These are phyloP conservation scores for Metarhizium robertsii DNA, from an alignment of 2,329 filamentous ascomycete species.

Conservation along the genomic window DNA sequence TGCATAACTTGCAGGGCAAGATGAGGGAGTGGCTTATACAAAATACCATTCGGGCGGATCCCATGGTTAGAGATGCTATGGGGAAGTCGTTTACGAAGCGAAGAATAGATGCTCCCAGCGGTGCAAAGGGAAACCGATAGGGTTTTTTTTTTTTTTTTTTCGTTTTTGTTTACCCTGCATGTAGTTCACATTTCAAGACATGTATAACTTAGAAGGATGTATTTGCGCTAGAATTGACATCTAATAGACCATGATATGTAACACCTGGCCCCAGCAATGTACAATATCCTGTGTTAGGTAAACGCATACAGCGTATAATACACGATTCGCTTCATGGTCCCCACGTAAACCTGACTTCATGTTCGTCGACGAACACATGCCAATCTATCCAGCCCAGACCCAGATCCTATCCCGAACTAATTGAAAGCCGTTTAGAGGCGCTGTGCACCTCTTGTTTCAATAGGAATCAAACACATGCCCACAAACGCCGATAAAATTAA, in stretches of 20 bases:
- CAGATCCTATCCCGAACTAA: not conserved
- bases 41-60: constrained; percentile 71
- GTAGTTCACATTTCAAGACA: not conserved
- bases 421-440: constrained; percentile 32
- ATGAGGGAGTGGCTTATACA: constrained; percentile 83
- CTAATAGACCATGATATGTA: not conserved
- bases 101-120: constrained; percentile 51
- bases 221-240: not conserved
- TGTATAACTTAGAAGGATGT: not conserved
- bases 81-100: constrained; percentile 55
- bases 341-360: not conserved
- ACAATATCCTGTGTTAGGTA: not conserved
- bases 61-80: constrained; percentile 74
- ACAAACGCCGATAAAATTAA: constrained; percentile 51
- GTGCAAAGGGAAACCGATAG: constrained; percentile 44
- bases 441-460: constrained; percentile 53
- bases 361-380: not conserved
- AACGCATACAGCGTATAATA: not conserved
- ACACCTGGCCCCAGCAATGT: not conserved
- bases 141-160: not conserved
- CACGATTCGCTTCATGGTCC: not conserved
- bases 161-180: not conserved
- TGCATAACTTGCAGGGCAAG: constrained; percentile 51
- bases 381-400: not conserved
- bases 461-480: constrained; percentile 50